Percentiles rank a stretch among this genome's conserved stretches.
Conservation (phyloP, 2,329 filamentous ascomycete genomes). For the Acrodontium crateriforme region DNA sequence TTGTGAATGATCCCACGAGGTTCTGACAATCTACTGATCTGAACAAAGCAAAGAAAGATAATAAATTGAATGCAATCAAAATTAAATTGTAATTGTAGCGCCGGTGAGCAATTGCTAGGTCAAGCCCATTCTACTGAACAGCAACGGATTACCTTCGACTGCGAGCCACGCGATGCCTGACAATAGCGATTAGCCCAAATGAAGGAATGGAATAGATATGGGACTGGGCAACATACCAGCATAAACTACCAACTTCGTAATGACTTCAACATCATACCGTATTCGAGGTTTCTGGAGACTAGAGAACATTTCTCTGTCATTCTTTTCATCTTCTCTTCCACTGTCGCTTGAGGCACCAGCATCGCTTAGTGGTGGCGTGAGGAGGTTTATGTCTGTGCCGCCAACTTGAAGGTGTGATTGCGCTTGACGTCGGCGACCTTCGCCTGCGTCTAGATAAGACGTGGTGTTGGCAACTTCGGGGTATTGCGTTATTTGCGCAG, state of each 20-base stretch:
- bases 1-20: no score
- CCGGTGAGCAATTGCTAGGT: no score
- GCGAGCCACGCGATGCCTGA: conserved; percentile 72
- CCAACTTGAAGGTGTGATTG: conserved; percentile 11
- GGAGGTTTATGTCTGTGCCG: conserved; percentile 19
- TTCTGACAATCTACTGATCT: no score
- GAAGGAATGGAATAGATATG: background rate
- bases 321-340: conserved; percentile 22
- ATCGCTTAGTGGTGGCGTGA: conserved; percentile 21
- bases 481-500: background rate
- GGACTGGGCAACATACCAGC: conserved; percentile 47
- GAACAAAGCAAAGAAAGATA: no score
- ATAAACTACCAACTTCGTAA: conserved; percentile 93
- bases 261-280: conserved; percentile 94
- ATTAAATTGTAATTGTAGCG: no score
- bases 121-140: conserved; percentile 37
- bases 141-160: conserved; percentile 57
- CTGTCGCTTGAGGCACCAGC: conserved; percentile 10
- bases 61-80: no score
- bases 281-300: conserved; percentile 75
- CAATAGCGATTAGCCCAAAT: conserved; percentile 5
- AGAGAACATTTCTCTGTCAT: conserved; percentile 59
- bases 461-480: background rate
- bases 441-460: background rate
- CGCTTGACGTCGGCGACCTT: conserved; percentile 1